Evolutionary conservation across 2,329 filamentous ascomycete species (phyloP), one percentile per base, ranked within the genome.

Genomic region (Mollisia scopiformis): DNA sequence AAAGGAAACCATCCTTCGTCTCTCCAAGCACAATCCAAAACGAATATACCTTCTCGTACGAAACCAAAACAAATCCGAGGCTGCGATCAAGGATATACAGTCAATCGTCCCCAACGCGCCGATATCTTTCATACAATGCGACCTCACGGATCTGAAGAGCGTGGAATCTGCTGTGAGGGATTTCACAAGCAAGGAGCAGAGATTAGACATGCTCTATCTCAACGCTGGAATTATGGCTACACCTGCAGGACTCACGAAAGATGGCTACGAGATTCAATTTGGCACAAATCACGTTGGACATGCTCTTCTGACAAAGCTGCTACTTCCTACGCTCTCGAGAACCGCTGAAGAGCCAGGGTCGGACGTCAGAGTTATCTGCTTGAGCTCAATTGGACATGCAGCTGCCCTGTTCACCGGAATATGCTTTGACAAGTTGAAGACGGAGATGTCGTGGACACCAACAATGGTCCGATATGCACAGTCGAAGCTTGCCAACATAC

Each of bases 201-300:
- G 74, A 6, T 71, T 82, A 1, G 80, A 82, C 63, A 74, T 82
- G 31, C 70, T 82, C 3, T 74, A 82, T 59, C 76, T 76, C 47
- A 80, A 82, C 60, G 79, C 80, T 0, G 80, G 78, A 1, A 72
- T 81, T 35, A 79, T 82, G 75, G 76, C 74, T 0, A 66, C 64
- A 19, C 73, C 77, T 3, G 70, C 76, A 0, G 73, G 61, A 2
- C 64, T 76, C 8, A 80, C 78, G 5, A 67, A 70, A 27, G 77
- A 83, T 19, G 80, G 80, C 14, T 83, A 81, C 59, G 82, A 84
- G 65, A 63, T 78, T 10, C 77, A 82, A 61, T 81, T 83, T 60
- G 79, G 76, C 1, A 79, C 76, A 1, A 84, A 84, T 58, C 79
- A 83, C 66, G 65, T 83, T 39, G 80, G 80, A 16, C 80, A 82